A percentile compares a stretch with the other conserved stretches of the same genome.
phyloP scores from a whole-genome alignment of 305 asterid species.

The Andrographis paniculata region DNA sequence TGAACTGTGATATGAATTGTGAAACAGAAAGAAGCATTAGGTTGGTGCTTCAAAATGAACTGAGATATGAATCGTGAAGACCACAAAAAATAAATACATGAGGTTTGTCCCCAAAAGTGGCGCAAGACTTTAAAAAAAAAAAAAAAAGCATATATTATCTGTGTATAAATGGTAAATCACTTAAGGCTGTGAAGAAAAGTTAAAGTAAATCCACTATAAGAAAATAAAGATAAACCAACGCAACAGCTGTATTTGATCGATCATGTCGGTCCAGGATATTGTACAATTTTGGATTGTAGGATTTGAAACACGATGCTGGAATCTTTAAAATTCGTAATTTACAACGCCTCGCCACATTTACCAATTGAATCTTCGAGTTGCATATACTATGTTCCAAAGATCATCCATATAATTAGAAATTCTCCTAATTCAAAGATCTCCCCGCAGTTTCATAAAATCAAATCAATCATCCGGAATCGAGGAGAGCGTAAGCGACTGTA shows the following conservation, averaged over 20 bases:
- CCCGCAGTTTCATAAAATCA: no score
- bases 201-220: constrained; percentile 1
- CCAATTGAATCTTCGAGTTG: no score
- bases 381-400: no score
- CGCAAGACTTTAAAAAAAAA: no score
- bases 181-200: not conserved
- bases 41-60: constrained; percentile 39
- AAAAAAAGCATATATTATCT: constrained; percentile 4
- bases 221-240: constrained; percentile 4
- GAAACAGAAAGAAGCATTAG: constrained; percentile 6
- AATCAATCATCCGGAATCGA: not conserved
- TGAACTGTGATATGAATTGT: constrained; percentile 28
- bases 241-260: not conserved
- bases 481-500: not conserved
- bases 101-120: no score
- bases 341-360: no score
- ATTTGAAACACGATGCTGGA: constrained; percentile 4
- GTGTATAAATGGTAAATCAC: constrained; percentile 7
- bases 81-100: no score
- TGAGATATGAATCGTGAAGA: no score
- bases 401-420: not conserved
- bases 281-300: not conserved
- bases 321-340: no score
- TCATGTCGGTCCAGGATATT: constrained; percentile 3
- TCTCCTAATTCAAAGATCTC: no score